Evolutionary conservation across 139 green algal species (phyloP), one percentile per base, ranked within the genome.

Genomic region (Chlorella sp.): DNA sequence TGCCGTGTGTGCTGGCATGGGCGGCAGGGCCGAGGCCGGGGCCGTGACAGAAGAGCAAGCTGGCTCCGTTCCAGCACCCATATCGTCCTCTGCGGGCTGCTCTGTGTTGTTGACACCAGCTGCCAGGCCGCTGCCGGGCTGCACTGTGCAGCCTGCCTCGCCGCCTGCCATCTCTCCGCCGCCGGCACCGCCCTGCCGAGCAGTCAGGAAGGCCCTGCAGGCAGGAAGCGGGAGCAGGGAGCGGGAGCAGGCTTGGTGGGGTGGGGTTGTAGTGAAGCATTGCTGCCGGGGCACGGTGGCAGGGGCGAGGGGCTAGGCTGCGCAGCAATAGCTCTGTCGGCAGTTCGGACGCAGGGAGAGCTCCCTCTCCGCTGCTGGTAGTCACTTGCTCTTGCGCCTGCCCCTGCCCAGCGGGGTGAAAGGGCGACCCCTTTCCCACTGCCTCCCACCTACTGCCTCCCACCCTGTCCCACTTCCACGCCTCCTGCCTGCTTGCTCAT

Each of bases 21-120:
- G n/a, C 40, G 75, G 40, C 37, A 11, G 34, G 5, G 75, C 34
- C 64, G 22, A 34, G n/a, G 34, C 75, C 2, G 75, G 48, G 34
- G n/a, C 75, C 7, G 75, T 78, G 71, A 34, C 75, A 81, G 75
- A 81, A 34, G 75, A 81, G 75, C 75, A 81, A 16, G 75, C 75
- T 9, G 75, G 75, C 75, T 81, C 75, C n/a, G 37, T 34, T 34
- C n/a, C 48, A 9, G 48, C 48, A 57, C 7, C 48, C 48, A 57
- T 16, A 5, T 57, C 48, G 48, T 57, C 7, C 9, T 5, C 48
- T 16, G 48, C 7, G 7, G 48, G 48, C 48, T 57, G 48, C 48
- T 57, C 48, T 57, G 48, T 57, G 48, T 9, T 57, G 48, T 57
- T 57, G 48, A 5, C 48, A 5, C 48, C 48, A 57, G 48, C 48